Evolutionary conservation across 306 rosid species (phyloP), one percentile per base, ranked within the genome.

Genomic region (Phaseolus lunatus): DNA sequence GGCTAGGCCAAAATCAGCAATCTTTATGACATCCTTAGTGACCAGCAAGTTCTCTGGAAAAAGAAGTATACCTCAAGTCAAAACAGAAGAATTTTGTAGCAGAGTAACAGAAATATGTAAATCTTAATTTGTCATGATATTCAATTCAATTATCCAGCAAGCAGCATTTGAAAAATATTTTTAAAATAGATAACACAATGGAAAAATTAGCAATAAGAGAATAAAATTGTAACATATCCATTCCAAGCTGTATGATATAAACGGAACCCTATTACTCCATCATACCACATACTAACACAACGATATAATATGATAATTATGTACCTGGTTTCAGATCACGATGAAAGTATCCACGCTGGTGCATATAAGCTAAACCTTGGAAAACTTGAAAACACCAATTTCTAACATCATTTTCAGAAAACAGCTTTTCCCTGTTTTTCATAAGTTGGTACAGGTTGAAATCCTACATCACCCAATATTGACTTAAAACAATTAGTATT

Each of bases 301-400:
- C 52, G 12, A 15, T 20, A 22, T 26, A 50, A 33, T 56, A 52
- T 35, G 3, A 72, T 45, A 22, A 67, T 9, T 9, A 39, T 64
- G 44, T 92, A 95, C 99, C 99, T 83, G 99, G 99, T 85, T 95
- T 95, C 69, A 95, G 89, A 77, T 95, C 99, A 39, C 99, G 99
- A 75, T 95, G 99, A 79, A 95, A 95, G 83, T 95, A 95, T 80
- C 99, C 99, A 72, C 90, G 92, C 85, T 91, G 98, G 76, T 95
- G 99, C 96, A 95, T 95, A 86, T 91, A 92, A n/a, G 99, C 89
- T 80, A 95, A 97, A 74, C 97, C 96, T 81, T 95, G 98, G 82
- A 95, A 95, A 83, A 95, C 96, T 91, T 95, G 99, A 82, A 92
- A 95, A 71, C 96, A 95, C 99, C 92, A 95, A 81, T 88, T 91